These are phyloP conservation scores for Volvox reticuliferus DNA, from an alignment of 139 green algal genomes.

Conservation along the genomic window DNA sequence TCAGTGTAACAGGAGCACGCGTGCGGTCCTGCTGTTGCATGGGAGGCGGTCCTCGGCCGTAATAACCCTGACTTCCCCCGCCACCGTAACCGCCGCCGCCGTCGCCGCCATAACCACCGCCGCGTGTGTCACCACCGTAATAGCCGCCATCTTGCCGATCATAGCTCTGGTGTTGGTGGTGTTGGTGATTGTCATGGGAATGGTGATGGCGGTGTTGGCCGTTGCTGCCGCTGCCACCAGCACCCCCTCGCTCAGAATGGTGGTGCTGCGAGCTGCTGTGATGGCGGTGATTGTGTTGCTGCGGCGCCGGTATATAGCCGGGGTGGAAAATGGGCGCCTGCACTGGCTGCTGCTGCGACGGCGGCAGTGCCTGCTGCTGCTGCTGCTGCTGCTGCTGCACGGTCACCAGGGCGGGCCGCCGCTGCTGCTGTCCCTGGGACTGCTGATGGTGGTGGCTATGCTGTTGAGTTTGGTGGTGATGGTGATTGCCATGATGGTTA, in stretches of 20 bases:
- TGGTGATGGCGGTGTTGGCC: background rate
- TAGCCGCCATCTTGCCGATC: background rate
- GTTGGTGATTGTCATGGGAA: background rate
- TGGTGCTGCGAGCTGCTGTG: background rate
- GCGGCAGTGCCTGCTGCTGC: background rate
- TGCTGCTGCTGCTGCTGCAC: background rate
- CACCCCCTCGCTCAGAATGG: background rate
- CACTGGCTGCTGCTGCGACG: background rate
- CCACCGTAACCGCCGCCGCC: background rate
- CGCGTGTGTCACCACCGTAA: background rate
- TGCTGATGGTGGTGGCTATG: background rate
- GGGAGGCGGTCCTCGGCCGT: background rate
- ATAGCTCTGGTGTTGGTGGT: background rate
- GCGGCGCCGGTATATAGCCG: background rate
- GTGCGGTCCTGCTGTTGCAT: background rate
- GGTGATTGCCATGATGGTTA: background rate
- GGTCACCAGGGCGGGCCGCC: slow-evolving; percentile 5
- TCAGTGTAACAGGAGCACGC: background rate
- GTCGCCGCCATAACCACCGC: background rate
- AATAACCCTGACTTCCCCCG: background rate
- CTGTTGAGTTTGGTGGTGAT: background rate
- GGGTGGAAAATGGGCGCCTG: slow-evolving; percentile 24
- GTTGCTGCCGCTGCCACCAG: background rate
- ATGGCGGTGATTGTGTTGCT: background rate
- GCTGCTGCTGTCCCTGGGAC: background rate